A percentile compares a stretch with the other conserved stretches of the same genome.
These are phyloP conservation scores for Phytophthora constricta DNA, from an alignment of 352 stramenopile genomes.

Conservation along the genomic window DNA sequence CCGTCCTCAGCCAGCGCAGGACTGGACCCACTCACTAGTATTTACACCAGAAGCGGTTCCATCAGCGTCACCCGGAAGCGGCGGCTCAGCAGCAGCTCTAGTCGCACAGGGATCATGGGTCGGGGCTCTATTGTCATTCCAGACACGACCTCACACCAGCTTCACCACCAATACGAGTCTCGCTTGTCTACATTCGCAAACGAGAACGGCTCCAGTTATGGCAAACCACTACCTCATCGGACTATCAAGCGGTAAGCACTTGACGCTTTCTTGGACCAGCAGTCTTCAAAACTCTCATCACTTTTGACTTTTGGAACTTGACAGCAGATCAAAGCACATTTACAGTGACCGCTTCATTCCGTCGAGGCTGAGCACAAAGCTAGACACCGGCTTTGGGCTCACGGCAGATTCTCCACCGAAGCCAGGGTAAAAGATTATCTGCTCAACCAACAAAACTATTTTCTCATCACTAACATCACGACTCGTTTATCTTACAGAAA, in stretches of 20 bases:
- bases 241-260: constrained; percentile 51
- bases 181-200: constrained; percentile 39
- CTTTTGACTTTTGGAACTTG: not conserved
- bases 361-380: constrained; percentile 69
- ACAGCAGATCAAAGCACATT: constrained; percentile 71
- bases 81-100: constrained; percentile 18
- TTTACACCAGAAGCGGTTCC: constrained; percentile 20
- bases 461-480: not conserved
- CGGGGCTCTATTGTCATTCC: constrained; percentile 16
- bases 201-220: constrained; percentile 41
- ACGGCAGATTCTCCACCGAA: constrained; percentile 52
- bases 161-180: constrained; percentile 66
- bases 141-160: constrained; percentile 29
- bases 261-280: not conserved
- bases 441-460: not conserved
- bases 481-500: constrained; percentile 16
- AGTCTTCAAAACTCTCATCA: not conserved
- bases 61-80: constrained; percentile 29
- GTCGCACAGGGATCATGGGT: constrained; percentile 19
- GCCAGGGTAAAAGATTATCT: constrained; percentile 10
- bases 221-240: constrained; percentile 49
- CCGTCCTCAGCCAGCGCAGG: constrained; percentile 20
- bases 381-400: constrained; percentile 79
- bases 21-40: constrained; percentile 6
- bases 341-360: constrained; percentile 92